A percentile compares a stretch with the other conserved stretches of the same genome.
phyloP scores from a whole-genome alignment of 2,329 filamentous ascomycete species.

The Neofusicoccum sp. region DNA sequence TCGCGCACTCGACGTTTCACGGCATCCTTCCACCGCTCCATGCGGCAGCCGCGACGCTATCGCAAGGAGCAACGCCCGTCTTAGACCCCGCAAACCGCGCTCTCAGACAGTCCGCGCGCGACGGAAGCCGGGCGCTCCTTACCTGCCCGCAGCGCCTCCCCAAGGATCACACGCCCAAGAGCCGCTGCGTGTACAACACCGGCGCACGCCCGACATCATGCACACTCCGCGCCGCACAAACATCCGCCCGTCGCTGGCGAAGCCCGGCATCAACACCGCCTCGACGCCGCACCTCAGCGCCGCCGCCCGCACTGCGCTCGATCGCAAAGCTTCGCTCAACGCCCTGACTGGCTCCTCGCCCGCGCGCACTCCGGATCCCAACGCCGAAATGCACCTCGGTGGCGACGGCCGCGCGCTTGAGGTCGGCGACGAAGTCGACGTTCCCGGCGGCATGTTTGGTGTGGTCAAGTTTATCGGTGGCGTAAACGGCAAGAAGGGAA shows the following conservation, averaged over 20 bases:
- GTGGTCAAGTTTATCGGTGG: conserved; percentile 83
- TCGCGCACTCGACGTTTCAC: not conserved
- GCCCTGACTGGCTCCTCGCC: conserved; percentile 57
- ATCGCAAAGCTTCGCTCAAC: conserved; percentile 70
- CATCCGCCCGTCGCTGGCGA: conserved; percentile 39
- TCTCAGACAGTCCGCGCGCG: conserved; percentile 2
- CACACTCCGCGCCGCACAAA: conserved; percentile 39
- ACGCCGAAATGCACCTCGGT: conserved; percentile 37
- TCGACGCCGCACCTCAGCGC: conserved; percentile 45
- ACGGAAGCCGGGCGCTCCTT: conserved; percentile 10
- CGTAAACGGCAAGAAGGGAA: conserved; percentile 84
- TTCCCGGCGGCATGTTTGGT: conserved; percentile 89
- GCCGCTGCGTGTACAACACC: conserved; percentile 10
- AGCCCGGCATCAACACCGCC: conserved; percentile 33
- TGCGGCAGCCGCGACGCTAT: conserved; percentile 6
- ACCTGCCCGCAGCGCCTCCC: not conserved
- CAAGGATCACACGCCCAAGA: not conserved
- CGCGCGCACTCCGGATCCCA: conserved; percentile 13
- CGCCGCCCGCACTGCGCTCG: conserved; percentile 48
- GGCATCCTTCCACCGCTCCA: conserved; percentile 2
- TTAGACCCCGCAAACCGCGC: not conserved
- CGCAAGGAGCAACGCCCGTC: conserved; percentile 3
- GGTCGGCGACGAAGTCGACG: conserved; percentile 82
- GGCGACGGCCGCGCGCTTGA: conserved; percentile 56
- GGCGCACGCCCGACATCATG: not conserved